Base-by-base conservation (phyloP, 2,329 filamentous ascomycete species). In the Aureobasidium sp. region DNA sequence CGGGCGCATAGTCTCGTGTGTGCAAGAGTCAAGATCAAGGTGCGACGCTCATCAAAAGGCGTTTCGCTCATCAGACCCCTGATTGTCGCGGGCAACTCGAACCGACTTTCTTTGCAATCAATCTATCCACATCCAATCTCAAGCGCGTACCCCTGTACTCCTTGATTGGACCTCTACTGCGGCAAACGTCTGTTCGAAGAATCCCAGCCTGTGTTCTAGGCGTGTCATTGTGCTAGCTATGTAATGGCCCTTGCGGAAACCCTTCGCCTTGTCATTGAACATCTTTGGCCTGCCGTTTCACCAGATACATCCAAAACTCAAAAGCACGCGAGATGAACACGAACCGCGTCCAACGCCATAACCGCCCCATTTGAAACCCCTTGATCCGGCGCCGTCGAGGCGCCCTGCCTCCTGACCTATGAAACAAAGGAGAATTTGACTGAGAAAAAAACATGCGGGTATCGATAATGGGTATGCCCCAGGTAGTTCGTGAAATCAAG, bases 401-500 rank as follows among this genome's bases (percentile, higher is more conserved):
- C 27, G 27, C 42, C 42, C 25, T 17, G 35, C 40, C 40, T 21
- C 37, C 38, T 37, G 21, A 29, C 23, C 5, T 37, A n/a, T 27
- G 35, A 46, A 37, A 55, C 37, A 55, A 45, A 58, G 23, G 35
- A 27, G 23, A 57, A 57, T 45, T 45, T 29, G 54, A 57, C 15
- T 35, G 40, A 46, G 46, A 11, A 37, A 27, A 40, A 31, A 49
- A 31, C 29, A 49, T 49, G 42, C 42, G 55, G 55, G 55, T 58
- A 58, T 58, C 55, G 55, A 49, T 21, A 23, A 47, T 45, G 55
- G 55, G 55, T 47, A 11, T 58, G 43, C 37, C 55, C 55, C 55
- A 38, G 19, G 55, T 49, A 47, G 42, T 43, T 58, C 55, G 43
- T 58, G 43, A 58, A 49, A 38, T 58, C 55, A 43, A 43, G 38